A percentile compares a stretch with the other conserved stretches of the same genome.
Conservation (phyloP, 148 eudicot species). For the Vaccinium macrocarpon region DNA sequence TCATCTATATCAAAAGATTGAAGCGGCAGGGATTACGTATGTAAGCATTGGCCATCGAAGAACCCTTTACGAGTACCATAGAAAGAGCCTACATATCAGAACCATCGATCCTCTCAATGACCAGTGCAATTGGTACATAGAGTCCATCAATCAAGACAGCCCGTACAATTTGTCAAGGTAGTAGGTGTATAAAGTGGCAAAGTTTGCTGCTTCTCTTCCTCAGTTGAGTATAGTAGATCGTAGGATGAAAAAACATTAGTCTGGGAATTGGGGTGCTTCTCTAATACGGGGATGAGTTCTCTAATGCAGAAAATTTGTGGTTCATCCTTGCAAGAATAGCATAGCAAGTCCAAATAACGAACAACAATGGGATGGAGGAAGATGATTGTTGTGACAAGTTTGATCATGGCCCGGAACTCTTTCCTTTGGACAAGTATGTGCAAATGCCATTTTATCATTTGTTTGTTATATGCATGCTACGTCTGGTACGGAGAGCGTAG, state of each 20-base stretch:
- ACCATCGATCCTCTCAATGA: slow-evolving; percentile 33
- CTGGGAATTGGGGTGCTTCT: background rate
- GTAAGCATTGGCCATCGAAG: slow-evolving; percentile 82
- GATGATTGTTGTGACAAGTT: background rate
- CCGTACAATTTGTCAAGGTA: slow-evolving; percentile 31
- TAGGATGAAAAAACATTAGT: background rate
- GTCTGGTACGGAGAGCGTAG: background rate
- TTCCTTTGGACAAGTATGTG: background rate
- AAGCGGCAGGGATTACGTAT: slow-evolving; percentile 73
- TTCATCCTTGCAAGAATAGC: background rate
- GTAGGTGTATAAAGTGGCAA: background rate
- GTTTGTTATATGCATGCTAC: background rate
- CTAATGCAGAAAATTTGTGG: background rate
- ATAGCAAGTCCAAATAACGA: background rate
- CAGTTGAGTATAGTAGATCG: background rate
- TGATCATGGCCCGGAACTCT: background rate
- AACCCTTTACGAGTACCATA: slow-evolving; percentile 64
- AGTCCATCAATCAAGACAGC: slow-evolving; percentile 43
- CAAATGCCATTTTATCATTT: background rate
- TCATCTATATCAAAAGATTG: slow-evolving; percentile 61
- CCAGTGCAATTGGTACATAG: slow-evolving; percentile 57
- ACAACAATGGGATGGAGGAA: background rate
- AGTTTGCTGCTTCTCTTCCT: background rate
- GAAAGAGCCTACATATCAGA: slow-evolving; percentile 50
- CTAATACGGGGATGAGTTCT: background rate